Percentiles rank a stretch among this genome's conserved stretches.
Conservation (phyloP, 257 asterid genomes). For the Leptodermis oblonga region DNA sequence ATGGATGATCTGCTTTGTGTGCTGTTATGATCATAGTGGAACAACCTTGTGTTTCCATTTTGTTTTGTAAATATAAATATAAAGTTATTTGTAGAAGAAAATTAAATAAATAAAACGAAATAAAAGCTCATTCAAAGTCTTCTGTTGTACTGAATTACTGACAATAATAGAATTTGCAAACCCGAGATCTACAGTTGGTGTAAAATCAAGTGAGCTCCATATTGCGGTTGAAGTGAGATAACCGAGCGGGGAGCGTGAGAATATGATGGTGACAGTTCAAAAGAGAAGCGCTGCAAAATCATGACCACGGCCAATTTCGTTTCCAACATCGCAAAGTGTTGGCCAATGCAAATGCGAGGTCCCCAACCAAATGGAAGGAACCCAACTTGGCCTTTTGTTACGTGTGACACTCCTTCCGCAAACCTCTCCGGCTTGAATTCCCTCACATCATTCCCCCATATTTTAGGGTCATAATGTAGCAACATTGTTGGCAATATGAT, state of each 20-base stretch:
- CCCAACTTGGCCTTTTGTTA: constrained; percentile 21
- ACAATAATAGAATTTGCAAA: too few species aligned
- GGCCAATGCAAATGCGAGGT: constrained; percentile 37
- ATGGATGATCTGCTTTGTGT: too few species aligned
- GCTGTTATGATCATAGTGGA: too few species aligned
- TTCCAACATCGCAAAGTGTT: constrained; percentile 37
- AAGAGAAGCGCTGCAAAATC: constrained; percentile 40
- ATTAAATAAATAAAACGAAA: too few species aligned
- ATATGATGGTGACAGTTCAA: constrained; percentile 36
- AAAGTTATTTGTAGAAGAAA: too few species aligned
- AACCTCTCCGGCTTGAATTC: constrained; percentile 39
- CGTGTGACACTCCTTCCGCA: constrained; percentile 28
- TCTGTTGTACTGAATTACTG: too few species aligned
- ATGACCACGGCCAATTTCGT: constrained; percentile 29
- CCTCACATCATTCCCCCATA: constrained; percentile 42
- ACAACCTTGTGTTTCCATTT: too few species aligned
- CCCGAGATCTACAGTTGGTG: constrained; percentile 1
- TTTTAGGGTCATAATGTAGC: constrained; percentile 20
- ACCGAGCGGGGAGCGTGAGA: constrained; percentile 25
- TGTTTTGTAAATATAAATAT: too few species aligned
- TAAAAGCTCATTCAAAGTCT: too few species aligned
- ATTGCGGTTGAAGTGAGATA: constrained; percentile 34
- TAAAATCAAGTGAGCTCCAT: constrained; percentile 28
- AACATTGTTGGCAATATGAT: constrained; percentile 14
- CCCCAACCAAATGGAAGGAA: constrained; percentile 50